phyloP scores from a whole-genome alignment of 352 stramenopile genomes.

The Pseudoperonospora humuli region DNA sequence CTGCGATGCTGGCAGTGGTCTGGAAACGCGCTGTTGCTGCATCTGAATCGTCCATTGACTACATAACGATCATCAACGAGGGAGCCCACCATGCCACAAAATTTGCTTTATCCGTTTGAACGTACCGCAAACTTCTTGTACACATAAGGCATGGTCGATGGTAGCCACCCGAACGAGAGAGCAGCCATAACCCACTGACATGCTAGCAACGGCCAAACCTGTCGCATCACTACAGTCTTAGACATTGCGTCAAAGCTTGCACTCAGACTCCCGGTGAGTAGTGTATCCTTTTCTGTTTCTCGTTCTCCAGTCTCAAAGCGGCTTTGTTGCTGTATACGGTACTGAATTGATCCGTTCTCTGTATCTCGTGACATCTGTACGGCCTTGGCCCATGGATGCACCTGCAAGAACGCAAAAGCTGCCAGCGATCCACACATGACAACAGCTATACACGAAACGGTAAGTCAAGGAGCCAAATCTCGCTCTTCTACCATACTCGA shows the following conservation, averaged over 20 bases:
- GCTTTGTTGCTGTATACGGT: not conserved
- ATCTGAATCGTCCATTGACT: slow-evolving; percentile 33
- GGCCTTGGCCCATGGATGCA: slow-evolving; percentile 27
- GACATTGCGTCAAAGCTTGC: slow-evolving; percentile 12
- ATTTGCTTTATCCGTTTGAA: not conserved
- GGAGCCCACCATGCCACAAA: not conserved
- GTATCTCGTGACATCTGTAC: slow-evolving; percentile 7
- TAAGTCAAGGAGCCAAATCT: too few relatives aligned
- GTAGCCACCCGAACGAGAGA: slow-evolving; percentile 58
- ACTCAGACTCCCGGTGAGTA: slow-evolving; percentile 14
- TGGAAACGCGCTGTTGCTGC: slow-evolving; percentile 38
- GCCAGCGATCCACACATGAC: slow-evolving; percentile 48
- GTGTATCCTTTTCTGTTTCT: slow-evolving; percentile 22
- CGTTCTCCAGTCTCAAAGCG: slow-evolving; percentile 1
- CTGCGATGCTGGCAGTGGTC: slow-evolving; percentile 41
- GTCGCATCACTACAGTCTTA: slow-evolving; percentile 18
- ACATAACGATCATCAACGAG: not conserved
- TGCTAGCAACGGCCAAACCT: slow-evolving; percentile 39
- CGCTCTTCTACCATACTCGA: not conserved
- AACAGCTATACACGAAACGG: slow-evolving; percentile 15
- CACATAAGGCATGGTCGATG: slow-evolving; percentile 65
- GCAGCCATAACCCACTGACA: slow-evolving; percentile 51
- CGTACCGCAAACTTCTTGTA: slow-evolving; percentile 64
- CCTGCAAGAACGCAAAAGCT: slow-evolving; percentile 50
- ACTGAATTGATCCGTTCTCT: slow-evolving; percentile 1